A percentile compares a stretch with the other conserved stretches of the same genome.
Conservation (phyloP, 495 filamentous ascomycete species). For the Aspergillus heteromorphus region DNA sequence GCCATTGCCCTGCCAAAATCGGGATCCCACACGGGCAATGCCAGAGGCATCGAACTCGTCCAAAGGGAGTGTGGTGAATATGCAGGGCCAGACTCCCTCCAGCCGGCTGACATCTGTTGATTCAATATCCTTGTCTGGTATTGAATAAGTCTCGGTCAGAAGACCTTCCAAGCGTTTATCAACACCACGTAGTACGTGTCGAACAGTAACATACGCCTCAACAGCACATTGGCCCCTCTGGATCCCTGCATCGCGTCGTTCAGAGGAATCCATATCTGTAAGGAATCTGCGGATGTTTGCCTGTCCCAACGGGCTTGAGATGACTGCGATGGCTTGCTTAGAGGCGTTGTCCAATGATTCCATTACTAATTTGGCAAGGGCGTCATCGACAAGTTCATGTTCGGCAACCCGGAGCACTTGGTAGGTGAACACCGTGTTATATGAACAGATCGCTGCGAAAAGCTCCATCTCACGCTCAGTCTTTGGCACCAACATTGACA, state of each 20-base stretch:
- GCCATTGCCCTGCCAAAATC: constrained; percentile 50
- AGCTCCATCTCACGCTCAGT: constrained; percentile 13
- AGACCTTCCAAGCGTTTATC: constrained; percentile 35
- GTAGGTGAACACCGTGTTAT: constrained; percentile 36
- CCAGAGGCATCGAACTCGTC: constrained; percentile 70
- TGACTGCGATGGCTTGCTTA: constrained; percentile 35
- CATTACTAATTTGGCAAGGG: constrained; percentile 18
- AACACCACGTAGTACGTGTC: constrained; percentile 50
- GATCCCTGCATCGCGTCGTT: constrained; percentile 61
- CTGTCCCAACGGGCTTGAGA: constrained; percentile 34
- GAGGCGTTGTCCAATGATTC: constrained; percentile 27
- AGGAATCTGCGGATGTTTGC: constrained; percentile 55
- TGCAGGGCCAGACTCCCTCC: constrained; percentile 66
- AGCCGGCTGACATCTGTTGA: constrained; percentile 49
- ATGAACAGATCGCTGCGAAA: constrained; percentile 23
- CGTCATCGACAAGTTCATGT: constrained; percentile 28
- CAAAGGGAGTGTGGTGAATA: constrained; percentile 72
- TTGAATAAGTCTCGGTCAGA: constrained; percentile 45
- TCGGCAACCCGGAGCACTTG: constrained; percentile 37
- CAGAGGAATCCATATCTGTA: constrained; percentile 49
- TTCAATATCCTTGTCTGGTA: constrained; percentile 3
- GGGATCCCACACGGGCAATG: constrained; percentile 49
- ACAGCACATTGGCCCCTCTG: constrained; percentile 49
- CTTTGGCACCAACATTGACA: constrained; percentile 19
- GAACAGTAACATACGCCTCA: constrained; percentile 62